These are phyloP conservation scores for Wickerhamiella alocasiicola DNA, from an alignment of 805 yeast genomes.

Conservation along the genomic window DNA sequence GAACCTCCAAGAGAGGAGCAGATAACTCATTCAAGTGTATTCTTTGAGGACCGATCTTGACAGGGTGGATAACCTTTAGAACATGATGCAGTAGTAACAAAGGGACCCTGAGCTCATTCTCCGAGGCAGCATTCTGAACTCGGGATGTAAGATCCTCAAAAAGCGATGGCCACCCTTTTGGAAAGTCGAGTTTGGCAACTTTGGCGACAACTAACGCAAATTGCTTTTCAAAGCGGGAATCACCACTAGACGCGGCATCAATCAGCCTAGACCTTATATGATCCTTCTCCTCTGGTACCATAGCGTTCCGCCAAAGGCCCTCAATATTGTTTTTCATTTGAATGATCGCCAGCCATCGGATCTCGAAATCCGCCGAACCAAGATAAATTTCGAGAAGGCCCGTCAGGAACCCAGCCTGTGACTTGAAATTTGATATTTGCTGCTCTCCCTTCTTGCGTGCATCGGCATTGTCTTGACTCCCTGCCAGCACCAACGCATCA, in stretches of 20 bases:
- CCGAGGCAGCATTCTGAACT: conserved; percentile 40
- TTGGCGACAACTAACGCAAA: conserved; percentile 73
- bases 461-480: conserved; percentile 14
- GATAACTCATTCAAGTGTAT: conserved; percentile 33
- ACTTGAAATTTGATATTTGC: conserved; percentile 9
- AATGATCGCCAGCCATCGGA: conserved; percentile 78
- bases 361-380: conserved; percentile 25
- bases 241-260: conserved; percentile 20
- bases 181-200: conserved; percentile 75
- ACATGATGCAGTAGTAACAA: conserved; percentile 34
- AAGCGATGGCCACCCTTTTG: conserved; percentile 70
- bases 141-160: conserved; percentile 42
- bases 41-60: conserved; percentile 67
- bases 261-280: conserved; percentile 12
- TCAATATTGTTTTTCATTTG: conserved; percentile 83
- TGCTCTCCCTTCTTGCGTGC: conserved; percentile 19
- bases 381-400: conserved; percentile 15
- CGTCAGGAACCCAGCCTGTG: conserved; percentile 14
- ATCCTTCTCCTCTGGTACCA: conserved; percentile 65
- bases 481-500: conserved; percentile 17
- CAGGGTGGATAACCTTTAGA: conserved; percentile 58
- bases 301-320: conserved; percentile 62
- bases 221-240: conserved; percentile 64
- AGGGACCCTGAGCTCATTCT: conserved; percentile 1
- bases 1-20: conserved; percentile 45